Percentiles rank a stretch among this genome's conserved stretches.
phyloP scores from a whole-genome alignment of 768 basidiomycete genomes.

The Ramaria sp. region DNA sequence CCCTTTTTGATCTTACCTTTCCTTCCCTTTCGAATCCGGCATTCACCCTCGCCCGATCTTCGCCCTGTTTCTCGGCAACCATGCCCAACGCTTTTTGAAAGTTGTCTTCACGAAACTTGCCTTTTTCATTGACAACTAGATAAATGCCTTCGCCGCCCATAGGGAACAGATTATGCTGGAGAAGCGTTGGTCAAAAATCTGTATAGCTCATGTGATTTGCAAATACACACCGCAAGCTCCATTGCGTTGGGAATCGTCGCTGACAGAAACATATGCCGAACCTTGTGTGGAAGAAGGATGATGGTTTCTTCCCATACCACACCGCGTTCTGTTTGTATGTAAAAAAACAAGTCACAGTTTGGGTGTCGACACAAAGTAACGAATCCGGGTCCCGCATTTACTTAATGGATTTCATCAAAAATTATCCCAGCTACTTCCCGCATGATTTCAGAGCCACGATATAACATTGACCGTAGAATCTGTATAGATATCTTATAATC shows the following conservation, averaged over 20 bases:
- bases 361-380: background rate
- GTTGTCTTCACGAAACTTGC: slow-evolving; percentile 94
- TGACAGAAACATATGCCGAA: slow-evolving; percentile 96
- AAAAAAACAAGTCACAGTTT: background rate
- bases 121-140: slow-evolving; percentile 97
- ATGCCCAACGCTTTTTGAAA: slow-evolving; percentile 97
- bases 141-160: slow-evolving; percentile 95
- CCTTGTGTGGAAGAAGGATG: slow-evolving; percentile 90
- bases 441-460: slow-evolving; percentile 97
- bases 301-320: slow-evolving; percentile 99
- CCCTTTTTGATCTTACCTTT: slow-evolving; percentile 94
- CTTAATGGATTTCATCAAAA: slow-evolving; percentile 99
- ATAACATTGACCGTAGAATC: slow-evolving; percentile 98
- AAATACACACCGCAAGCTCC: slow-evolving; percentile 99
- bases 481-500: slow-evolving; percentile 21
- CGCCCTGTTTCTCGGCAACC: slow-evolving; percentile 71
- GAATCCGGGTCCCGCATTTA: slow-evolving; percentile 90
- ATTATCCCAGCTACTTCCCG: slow-evolving; percentile 99
- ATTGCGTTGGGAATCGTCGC: slow-evolving; percentile 99
- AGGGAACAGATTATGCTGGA: slow-evolving; percentile 98
- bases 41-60: slow-evolving; percentile 83
- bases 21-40: slow-evolving; percentile 74
- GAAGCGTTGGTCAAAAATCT: slow-evolving; percentile 94
- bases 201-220: slow-evolving; percentile 97
- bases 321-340: slow-evolving; percentile 60